Percentiles rank a stretch among this genome's conserved stretches.
Conservation (phyloP, 805 yeast genomes). For the Pichia scutulata region DNA sequence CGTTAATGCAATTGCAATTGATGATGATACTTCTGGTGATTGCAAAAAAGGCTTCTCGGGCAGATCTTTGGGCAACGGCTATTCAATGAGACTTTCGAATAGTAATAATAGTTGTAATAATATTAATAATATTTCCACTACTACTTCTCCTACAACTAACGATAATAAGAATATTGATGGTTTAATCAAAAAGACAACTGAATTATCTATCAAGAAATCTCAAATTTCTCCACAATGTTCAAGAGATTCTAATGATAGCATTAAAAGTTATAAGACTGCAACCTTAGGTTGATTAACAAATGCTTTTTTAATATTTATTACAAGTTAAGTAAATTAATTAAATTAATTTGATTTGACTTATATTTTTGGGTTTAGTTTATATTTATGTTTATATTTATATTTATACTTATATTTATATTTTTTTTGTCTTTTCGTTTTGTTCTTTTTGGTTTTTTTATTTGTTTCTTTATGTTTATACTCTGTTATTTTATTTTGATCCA, state of each 20-base stretch:
- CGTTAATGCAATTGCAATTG: neutral
- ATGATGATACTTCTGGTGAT: conserved; percentile 3
- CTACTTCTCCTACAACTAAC: conserved; percentile 5
- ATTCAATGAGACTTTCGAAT: conserved; percentile 3
- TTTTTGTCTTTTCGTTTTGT: neutral
- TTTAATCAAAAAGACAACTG: neutral
- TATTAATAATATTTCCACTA: conserved; percentile 7
- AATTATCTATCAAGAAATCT: neutral
- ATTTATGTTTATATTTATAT: too few species aligned
- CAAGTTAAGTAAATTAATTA: neutral
- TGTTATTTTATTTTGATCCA: conserved; percentile 9
- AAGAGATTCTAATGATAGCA: conserved; percentile 17
- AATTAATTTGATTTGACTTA: too few species aligned
- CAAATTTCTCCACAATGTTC: conserved; percentile 4
- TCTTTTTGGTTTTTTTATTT: too few species aligned
- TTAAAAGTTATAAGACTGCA: conserved; percentile 13
- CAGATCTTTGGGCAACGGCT: conserved; percentile 8
- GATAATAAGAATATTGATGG: conserved; percentile 14
- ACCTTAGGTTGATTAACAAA: neutral
- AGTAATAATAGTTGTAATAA: conserved; percentile 5
- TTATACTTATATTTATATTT: neutral
- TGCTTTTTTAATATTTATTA: neutral
- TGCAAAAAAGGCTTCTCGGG: conserved; percentile 9
- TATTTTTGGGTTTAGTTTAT: neutral
- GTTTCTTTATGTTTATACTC: neutral